A percentile compares a stretch with the other conserved stretches of the same genome.
Conservation (phyloP, 192 early-diverging fungal genomes). For the Coemansia sp. region DNA sequence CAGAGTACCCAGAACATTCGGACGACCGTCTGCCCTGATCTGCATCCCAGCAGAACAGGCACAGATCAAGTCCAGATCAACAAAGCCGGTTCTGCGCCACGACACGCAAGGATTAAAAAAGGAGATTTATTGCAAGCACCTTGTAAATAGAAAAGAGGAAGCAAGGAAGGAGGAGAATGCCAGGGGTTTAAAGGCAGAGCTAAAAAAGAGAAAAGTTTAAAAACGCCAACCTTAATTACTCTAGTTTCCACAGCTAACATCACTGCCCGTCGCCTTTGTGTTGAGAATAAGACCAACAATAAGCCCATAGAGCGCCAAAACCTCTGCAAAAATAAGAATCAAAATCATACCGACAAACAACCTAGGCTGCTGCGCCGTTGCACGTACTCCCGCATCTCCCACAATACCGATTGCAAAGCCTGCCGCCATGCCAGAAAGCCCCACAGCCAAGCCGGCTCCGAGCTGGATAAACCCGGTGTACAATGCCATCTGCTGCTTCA, state of each 20-base stretch:
- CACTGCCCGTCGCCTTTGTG: slow-evolving; percentile 60
- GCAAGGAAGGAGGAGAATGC: no score
- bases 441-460: slow-evolving; percentile 75
- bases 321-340: slow-evolving; percentile 87
- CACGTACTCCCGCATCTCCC: slow-evolving; percentile 84
- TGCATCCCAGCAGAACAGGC: no score
- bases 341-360: slow-evolving; percentile 84
- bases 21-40: no score
- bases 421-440: slow-evolving; percentile 80
- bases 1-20: no score
- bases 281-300: slow-evolving; percentile 85
- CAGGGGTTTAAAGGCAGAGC: no score
- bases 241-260: slow-evolving; percentile 50
- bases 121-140: no score
- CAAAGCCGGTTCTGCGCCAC: no score
- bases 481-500: slow-evolving; percentile 67
- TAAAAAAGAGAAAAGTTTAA: background rate
- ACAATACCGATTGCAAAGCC: slow-evolving; percentile 91
- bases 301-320: slow-evolving; percentile 81
- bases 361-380: slow-evolving; percentile 72
- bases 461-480: slow-evolving; percentile 79
- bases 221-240: background rate
- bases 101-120: no score
- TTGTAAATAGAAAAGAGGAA: no score
- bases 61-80: no score